Conservation (phyloP, 139 green algal species). For the Astrephomene gubernaculifera region DNA sequence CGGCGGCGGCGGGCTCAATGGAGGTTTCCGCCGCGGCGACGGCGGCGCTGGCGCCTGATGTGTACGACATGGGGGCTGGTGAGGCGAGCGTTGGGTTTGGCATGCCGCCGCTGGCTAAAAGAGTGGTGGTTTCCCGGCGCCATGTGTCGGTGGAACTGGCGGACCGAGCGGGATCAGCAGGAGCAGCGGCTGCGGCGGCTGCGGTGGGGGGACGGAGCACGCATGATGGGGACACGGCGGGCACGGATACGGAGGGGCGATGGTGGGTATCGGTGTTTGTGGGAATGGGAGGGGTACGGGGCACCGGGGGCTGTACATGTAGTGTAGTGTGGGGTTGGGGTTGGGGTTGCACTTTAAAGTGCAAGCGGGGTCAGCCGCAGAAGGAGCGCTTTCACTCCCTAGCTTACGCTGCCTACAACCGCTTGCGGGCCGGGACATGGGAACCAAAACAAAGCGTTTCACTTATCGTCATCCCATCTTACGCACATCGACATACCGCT, state of each 20-base stretch:
- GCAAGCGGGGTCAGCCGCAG: too few relatives aligned
- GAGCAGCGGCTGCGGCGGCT: neutral
- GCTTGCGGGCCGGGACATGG: too few relatives aligned
- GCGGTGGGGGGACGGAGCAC: neutral
- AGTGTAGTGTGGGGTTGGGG: neutral
- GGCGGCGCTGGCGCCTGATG: conserved; percentile 4
- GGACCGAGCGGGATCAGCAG: neutral
- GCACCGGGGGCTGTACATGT: neutral
- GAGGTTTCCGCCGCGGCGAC: neutral
- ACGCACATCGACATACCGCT: too few relatives aligned
- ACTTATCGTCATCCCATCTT: too few relatives aligned
- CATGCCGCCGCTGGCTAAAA: neutral
- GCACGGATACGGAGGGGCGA: neutral
- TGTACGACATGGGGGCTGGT: neutral
- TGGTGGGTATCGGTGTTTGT: neutral
- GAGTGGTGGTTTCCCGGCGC: neutral
- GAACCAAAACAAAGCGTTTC: too few relatives aligned
- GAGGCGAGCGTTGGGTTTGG: conserved; percentile 20
- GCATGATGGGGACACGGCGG: neutral
- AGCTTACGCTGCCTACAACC: too few relatives aligned
- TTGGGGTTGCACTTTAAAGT: neutral
- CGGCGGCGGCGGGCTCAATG: neutral
- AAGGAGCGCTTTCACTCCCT: too few relatives aligned
- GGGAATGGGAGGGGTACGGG: neutral
- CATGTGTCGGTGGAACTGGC: neutral